Evolutionary conservation across 1,139 yeast species (phyloP).

Genomic region (Diutina neorugosa): DNA sequence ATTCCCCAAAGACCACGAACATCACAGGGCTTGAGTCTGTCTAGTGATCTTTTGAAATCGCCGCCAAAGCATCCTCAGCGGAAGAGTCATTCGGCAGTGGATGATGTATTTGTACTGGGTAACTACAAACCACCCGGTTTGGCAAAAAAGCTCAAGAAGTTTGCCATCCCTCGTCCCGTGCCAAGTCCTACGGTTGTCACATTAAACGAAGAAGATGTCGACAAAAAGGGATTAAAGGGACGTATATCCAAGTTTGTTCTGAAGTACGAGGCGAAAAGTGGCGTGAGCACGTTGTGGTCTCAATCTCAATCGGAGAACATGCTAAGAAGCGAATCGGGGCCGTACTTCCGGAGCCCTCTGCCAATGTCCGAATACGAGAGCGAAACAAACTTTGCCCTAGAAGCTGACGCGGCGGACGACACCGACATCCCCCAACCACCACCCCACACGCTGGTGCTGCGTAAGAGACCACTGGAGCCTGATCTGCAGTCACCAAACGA

Average conservation of each 20-base stretch:
- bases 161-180: neutral
- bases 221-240: neutral
- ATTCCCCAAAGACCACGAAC: neutral
- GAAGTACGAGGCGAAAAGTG: neutral
- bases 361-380: neutral
- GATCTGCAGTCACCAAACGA: neutral
- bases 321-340: neutral
- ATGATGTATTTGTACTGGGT: slow-evolving; percentile 1
- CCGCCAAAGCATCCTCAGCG: neutral
- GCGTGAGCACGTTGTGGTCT: neutral
- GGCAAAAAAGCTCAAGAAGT: neutral
- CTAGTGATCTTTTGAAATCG: neutral
- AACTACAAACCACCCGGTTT: neutral
- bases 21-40: neutral
- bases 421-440: slow-evolving; percentile 1
- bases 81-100: neutral
- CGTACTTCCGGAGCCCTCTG: neutral
- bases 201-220: neutral
- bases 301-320: neutral
- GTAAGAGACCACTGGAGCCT: neutral
- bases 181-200: neutral
- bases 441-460: neutral
- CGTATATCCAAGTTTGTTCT: neutral
- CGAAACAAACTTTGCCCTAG: neutral
- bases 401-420: neutral